Percentiles rank a stretch among this genome's conserved stretches.
Evolutionary conservation across 2,329 filamentous ascomycete genomes (phyloP).

Genomic region (Didymella pinodella): DNA sequence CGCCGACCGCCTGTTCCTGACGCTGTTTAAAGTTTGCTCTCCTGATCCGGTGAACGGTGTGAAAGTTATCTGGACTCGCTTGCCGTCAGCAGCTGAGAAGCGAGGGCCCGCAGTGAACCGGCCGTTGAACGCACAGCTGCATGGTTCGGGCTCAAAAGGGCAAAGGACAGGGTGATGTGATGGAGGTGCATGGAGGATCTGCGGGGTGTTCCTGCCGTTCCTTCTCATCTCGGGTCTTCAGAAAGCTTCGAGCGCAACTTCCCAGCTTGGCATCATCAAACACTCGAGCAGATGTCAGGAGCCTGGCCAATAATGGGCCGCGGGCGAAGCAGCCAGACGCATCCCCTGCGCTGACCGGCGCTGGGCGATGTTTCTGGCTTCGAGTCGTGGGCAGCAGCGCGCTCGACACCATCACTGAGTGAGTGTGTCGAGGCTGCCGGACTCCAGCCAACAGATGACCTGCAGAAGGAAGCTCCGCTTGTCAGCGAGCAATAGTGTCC

Average conservation of each 20-base stretch:
- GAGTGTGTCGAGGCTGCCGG: conserved; percentile 4
- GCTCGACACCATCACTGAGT: conserved; percentile 5
- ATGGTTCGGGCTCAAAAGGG: conserved; percentile 16
- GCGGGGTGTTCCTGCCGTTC: conserved; percentile 16
- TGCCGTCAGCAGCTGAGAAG: conserved; percentile 7
- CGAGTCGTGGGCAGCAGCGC: conserved; percentile 14
- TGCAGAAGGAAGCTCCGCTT: conserved; percentile 15
- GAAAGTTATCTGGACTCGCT: conserved; percentile 1
- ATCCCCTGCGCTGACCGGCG: not conserved
- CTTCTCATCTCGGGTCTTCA: conserved; percentile 15
- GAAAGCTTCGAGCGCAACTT: conserved; percentile 17
- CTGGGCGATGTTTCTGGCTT: conserved; percentile 3
- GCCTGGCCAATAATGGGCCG: conserved; percentile 11
- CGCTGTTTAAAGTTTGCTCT: conserved; percentile 3
- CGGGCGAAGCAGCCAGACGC: conserved; percentile 1
- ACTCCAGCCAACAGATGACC: conserved; percentile 13
- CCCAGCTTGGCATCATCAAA: conserved; percentile 16
- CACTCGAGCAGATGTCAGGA: conserved; percentile 7
- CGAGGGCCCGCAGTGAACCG: conserved; percentile 12
- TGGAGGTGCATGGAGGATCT: conserved; percentile 13
- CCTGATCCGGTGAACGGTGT: conserved; percentile 9
- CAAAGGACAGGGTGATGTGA: conserved; percentile 8
- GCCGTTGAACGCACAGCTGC: conserved; percentile 20
- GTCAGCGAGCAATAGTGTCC: conserved; percentile 16
- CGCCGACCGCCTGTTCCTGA: conserved; percentile 1